Conservation (phyloP, 768 basidiomycete genomes). For the Lentinula guzmanii region DNA sequence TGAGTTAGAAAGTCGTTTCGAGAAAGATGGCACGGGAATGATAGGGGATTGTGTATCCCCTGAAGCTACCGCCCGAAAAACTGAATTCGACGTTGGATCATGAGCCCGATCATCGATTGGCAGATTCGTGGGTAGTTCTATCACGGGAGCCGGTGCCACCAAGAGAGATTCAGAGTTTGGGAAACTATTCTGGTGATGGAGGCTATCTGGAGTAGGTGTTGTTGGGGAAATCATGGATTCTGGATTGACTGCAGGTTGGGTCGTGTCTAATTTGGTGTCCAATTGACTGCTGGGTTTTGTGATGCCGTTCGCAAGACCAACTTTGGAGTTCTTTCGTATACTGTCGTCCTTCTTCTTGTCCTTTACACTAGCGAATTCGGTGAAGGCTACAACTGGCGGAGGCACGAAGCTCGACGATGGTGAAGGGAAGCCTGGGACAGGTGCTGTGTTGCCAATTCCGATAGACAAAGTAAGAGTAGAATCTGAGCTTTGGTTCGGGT, state of each 20-base stretch:
- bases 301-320: background rate
- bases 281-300: background rate
- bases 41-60: background rate
- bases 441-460: background rate
- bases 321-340: background rate
- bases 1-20: background rate
- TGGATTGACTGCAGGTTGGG: background rate
- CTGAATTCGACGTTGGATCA: background rate
- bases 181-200: background rate
- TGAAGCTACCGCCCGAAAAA: background rate
- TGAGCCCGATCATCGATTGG: background rate
- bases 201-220: conserved; percentile 1
- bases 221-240: background rate
- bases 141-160: background rate
- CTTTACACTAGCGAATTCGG: background rate
- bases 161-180: background rate
- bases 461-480: background rate
- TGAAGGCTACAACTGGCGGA: background rate
- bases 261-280: background rate
- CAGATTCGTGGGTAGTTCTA: background rate
- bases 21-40: background rate
- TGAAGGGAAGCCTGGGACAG: conserved; percentile 5
- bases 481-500: background rate
- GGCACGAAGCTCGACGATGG: conserved; percentile 2
- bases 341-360: background rate